Percentiles rank a stretch among this genome's conserved stretches.
These are phyloP conservation scores for Vachellia pachyceras DNA, from an alignment of 306 rosid species.

Conservation along the genomic window DNA sequence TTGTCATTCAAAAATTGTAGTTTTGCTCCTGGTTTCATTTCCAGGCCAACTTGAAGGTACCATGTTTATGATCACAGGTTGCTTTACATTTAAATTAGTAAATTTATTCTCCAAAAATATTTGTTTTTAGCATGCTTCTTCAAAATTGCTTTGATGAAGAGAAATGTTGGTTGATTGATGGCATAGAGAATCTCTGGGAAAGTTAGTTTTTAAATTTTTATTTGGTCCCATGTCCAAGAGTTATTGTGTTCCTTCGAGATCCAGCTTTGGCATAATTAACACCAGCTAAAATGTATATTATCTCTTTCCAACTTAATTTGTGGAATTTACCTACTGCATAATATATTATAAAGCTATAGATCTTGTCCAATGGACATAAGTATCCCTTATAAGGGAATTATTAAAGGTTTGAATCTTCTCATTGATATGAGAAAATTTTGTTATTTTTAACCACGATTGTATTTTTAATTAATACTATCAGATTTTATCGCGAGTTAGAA, in stretches of 20 bases:
- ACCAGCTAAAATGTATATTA: not conserved
- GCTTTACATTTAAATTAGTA: conserved; percentile 11
- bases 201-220: not conserved
- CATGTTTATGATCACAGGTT: conserved; percentile 19
- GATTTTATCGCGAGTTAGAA: not conserved
- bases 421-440: not conserved
- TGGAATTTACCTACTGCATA: not conserved
- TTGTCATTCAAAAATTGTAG: conserved; percentile 72
- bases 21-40: conserved; percentile 15
- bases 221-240: not conserved
- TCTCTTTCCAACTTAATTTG: not conserved
- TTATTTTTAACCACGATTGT: not conserved
- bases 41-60: conserved; percentile 34
- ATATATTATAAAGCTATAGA: not conserved
- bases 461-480: not conserved
- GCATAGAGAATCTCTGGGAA: not conserved
- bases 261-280: not conserved
- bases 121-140: conserved; percentile 27
- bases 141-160: conserved; percentile 18
- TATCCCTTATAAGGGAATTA: not conserved
- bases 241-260: not conserved
- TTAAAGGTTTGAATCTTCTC: not conserved
- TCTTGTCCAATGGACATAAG: not conserved
- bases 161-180: conserved; percentile 19
- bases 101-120: conserved; percentile 27